These are phyloP conservation scores for Aspergillus caelatus DNA, from an alignment of 2,329 filamentous ascomycete species.

Conservation along the genomic window DNA sequence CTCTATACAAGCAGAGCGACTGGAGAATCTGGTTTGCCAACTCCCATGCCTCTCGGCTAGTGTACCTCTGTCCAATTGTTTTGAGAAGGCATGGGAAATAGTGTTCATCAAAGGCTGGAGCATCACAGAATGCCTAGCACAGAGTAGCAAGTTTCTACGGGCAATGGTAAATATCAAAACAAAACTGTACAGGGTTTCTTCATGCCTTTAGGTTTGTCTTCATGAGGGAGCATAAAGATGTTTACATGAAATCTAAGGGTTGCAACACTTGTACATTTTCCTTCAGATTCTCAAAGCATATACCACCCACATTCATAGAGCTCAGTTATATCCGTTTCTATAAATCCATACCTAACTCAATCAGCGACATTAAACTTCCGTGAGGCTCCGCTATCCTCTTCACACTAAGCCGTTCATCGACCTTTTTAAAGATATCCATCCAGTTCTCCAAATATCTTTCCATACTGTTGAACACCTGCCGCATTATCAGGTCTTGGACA, in stretches of 20 bases:
- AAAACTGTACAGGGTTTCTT: neutral
- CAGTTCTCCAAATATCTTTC: conserved; percentile 41
- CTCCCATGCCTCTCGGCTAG: no score
- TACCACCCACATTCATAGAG: neutral
- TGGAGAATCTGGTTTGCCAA: no score
- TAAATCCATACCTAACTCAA: neutral
- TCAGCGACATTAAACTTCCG: conserved; percentile 22
- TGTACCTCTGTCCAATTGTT: no score
- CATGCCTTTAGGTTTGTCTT: neutral
- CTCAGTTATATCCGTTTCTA: neutral
- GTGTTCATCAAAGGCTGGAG: no score
- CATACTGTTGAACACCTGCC: conserved; percentile 38
- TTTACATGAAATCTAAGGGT: neutral
- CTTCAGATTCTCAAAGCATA: neutral
- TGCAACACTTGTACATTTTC: neutral
- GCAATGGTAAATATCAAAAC: neutral
- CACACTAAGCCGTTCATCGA: conserved; percentile 25
- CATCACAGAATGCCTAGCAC: no score
- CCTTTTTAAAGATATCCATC: conserved; percentile 29
- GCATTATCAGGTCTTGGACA: conserved; percentile 39
- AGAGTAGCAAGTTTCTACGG: no score
- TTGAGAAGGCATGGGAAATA: no score
- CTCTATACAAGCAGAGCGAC: no score
- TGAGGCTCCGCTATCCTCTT: conserved; percentile 20
- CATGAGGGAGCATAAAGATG: neutral